Percentiles rank a stretch among this genome's conserved stretches.
Conservation (phyloP, 768 basidiomycete species). For the Lactarius pseudohatsudake region DNA sequence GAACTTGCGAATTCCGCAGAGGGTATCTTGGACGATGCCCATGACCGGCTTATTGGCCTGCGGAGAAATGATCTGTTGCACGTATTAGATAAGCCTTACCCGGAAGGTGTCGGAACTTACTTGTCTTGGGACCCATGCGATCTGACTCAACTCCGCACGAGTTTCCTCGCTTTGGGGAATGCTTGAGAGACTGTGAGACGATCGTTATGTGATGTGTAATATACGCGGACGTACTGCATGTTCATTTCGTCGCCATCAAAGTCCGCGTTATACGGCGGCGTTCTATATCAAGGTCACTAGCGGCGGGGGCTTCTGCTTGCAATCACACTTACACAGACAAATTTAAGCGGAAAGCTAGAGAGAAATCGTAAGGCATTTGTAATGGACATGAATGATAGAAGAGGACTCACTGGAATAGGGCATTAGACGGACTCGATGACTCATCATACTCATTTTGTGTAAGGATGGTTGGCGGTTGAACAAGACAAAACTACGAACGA, state of each 20-base stretch:
- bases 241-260: slow-evolving; percentile 99
- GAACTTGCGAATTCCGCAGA: slow-evolving; percentile 96
- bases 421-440: slow-evolving; percentile 95
- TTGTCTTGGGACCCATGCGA: slow-evolving; percentile 98
- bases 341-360: slow-evolving; percentile 90
- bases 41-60: slow-evolving; percentile 99
- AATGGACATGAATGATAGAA: background rate
- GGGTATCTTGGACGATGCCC: slow-evolving; percentile 99
- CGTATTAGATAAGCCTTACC: slow-evolving; percentile 10
- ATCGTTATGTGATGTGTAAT: slow-evolving; percentile 7
- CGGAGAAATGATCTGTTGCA: slow-evolving; percentile 87
- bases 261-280: slow-evolving; percentile 98
- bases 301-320: slow-evolving; percentile 31
- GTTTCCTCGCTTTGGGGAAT: slow-evolving; percentile 99
- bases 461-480: slow-evolving; percentile 98
- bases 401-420: slow-evolving; percentile 86
- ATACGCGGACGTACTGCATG: slow-evolving; percentile 83
- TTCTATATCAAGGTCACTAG: slow-evolving; percentile 47
- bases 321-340: slow-evolving; percentile 82
- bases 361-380: slow-evolving; percentile 28
- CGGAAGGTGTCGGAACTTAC: slow-evolving; percentile 41
- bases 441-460: slow-evolving; percentile 99
- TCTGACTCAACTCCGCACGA: slow-evolving; percentile 94
- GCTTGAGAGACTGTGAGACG: slow-evolving; percentile 42
- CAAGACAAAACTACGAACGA: slow-evolving; percentile 65